These are phyloP conservation scores for Botrytis aclada DNA, from an alignment of 2,329 filamentous ascomycete genomes.

Conservation along the genomic window DNA sequence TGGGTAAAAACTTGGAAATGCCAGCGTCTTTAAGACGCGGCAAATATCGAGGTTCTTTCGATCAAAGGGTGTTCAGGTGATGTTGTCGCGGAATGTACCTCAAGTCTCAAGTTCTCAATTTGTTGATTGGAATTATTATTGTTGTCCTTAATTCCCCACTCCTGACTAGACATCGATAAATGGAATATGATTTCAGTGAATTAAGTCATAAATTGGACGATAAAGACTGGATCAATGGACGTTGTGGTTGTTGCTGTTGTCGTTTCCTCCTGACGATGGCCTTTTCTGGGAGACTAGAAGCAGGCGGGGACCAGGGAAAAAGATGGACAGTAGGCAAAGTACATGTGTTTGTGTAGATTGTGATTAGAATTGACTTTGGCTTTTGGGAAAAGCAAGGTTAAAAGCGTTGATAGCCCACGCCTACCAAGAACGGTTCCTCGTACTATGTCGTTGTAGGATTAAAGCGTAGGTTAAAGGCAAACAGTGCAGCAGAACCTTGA, in stretches of 20 bases:
- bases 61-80: conserved; percentile 13
- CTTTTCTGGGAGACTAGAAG: background rate
- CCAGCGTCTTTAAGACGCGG: conserved; percentile 49
- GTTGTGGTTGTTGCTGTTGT: background rate
- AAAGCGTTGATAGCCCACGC: conserved; percentile 1
- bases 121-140: background rate
- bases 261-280: background rate
- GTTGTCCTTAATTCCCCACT: background rate
- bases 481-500: background rate
- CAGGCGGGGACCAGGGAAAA: background rate
- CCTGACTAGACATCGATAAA: conserved; percentile 4
- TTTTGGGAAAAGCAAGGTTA: background rate
- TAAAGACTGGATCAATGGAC: background rate
- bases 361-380: background rate
- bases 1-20: conserved; percentile 30
- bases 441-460: conserved; percentile 7
- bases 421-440: conserved; percentile 16
- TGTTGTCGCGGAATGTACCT: conserved; percentile 2
- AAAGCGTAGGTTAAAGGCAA: background rate
- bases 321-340: background rate
- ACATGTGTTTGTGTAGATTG: conserved; percentile 1
- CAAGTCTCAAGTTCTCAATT: conserved; percentile 1
- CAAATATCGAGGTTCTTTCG: conserved; percentile 23
- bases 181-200: background rate
- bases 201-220: background rate